These are phyloP conservation scores for Wallemia ichthyophaga DNA, from an alignment of 1,284 basidiomycete genomes.

Conservation along the genomic window DNA sequence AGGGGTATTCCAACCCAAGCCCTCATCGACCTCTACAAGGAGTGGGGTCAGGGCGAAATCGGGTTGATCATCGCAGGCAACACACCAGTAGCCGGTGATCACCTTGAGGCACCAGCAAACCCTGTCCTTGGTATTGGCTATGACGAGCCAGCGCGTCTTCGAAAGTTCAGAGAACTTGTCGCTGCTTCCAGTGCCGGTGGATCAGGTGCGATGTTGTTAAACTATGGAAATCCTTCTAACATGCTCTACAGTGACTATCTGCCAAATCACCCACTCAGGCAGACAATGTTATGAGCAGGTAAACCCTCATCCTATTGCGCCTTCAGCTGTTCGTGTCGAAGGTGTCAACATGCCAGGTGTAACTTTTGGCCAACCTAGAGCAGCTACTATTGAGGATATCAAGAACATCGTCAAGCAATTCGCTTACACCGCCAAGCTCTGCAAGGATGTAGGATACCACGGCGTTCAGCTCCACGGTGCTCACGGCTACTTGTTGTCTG, in stretches of 20 bases:
- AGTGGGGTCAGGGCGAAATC: slow-evolving; percentile 15
- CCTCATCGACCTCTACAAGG: slow-evolving; percentile 10
- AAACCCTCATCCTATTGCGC: slow-evolving; percentile 9
- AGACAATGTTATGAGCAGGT: slow-evolving; percentile 11
- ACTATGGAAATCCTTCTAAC: neutral
- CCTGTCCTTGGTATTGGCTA: slow-evolving; percentile 10
- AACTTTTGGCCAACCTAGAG: slow-evolving; percentile 13
- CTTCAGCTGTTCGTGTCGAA: neutral
- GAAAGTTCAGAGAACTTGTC: neutral
- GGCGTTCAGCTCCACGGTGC: slow-evolving; percentile 15
- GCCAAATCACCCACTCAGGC: slow-evolving; percentile 17
- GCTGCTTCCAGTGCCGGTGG: neutral
- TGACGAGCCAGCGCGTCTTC: neutral
- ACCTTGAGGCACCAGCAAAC: slow-evolving; percentile 12
- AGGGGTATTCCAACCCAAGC: slow-evolving; percentile 10
- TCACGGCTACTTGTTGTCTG: slow-evolving; percentile 12
- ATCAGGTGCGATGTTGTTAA: neutral
- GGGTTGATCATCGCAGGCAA: slow-evolving; percentile 13
- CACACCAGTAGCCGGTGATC: slow-evolving; percentile 11
- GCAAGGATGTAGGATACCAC: slow-evolving; percentile 16
- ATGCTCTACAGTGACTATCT: neutral
- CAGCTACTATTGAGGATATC: slow-evolving; percentile 12
- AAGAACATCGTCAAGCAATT: slow-evolving; percentile 16
- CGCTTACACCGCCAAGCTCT: slow-evolving; percentile 15
- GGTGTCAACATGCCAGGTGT: slow-evolving; percentile 7